Evolutionary conservation across 495 filamentous ascomycete species (phyloP), one percentile per base, ranked within the genome.

Genomic region (Rhypophila decipiens): DNA sequence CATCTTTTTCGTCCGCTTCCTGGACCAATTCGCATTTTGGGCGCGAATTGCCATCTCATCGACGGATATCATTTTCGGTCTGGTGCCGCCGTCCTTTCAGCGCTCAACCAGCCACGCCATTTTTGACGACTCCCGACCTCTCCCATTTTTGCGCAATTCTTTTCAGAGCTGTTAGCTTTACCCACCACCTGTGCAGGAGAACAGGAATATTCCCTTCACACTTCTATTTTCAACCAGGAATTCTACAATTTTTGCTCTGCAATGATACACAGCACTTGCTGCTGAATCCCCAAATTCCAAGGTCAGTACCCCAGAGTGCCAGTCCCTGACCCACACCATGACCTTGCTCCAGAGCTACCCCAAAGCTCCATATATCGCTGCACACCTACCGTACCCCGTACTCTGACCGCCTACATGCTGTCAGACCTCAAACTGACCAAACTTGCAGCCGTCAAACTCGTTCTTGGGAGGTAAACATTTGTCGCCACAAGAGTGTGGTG

Each of bases 401-500:
- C 43, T 12, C 4, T 27, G 3, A 37, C 29, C 21, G 29, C 34
- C 43, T 33, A 8, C 44, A 12, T n/a, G 13, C 19, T 24, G 27
- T 24, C 43, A 22, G 34, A 24, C 13, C n/a, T 44, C 35, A 5
- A 24, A 43, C 53, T 52, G 20, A 58, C 41, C 41, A 29, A 24
- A 47, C 43, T 39, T 36, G 27, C 46, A 57, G 33, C 54, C 24
- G 21, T 46, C 22, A n/a, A 42, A 24, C 46, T 27, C 39, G 10
- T 27, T 18, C 12, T 36, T 24, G n/a, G 38, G 19, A 33, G 29
- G 42, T 23, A 20, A 7, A 31, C 22, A 41, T 45, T 24, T 46
- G 53, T 59, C 65, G 65, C 65, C 63, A 63, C 63, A 24, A 12
- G 31, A 34, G 29, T n/a, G 70, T 70, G 70, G 68, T 73, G 67